Conservation (phyloP, 257 asterid genomes). For the Anisodus tanguticus region DNA sequence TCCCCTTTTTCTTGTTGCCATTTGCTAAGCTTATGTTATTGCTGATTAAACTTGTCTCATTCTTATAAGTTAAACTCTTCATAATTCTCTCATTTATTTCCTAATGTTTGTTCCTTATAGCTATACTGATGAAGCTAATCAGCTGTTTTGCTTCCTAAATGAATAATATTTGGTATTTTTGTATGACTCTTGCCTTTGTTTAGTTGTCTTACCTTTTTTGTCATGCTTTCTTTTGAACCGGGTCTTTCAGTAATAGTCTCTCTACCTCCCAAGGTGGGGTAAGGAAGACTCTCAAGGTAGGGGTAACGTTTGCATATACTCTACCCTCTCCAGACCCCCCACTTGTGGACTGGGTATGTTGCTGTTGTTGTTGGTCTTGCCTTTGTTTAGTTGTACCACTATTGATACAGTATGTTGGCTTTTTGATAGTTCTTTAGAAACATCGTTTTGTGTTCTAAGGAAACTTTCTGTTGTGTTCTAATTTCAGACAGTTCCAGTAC, state of each 20-base stretch:
- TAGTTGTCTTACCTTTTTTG: too few species aligned
- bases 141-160: background rate
- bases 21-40: conserved; percentile 23
- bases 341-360: too few species aligned
- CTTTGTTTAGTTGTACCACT: background rate
- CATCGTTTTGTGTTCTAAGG: background rate
- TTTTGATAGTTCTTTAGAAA: background rate
- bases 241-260: too few species aligned
- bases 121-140: background rate
- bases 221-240: too few species aligned
- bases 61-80: background rate
- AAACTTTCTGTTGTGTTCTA: background rate
- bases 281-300: too few species aligned
- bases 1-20: background rate
- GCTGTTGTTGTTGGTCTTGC: background rate
- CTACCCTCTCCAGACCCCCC: too few species aligned
- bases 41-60: background rate
- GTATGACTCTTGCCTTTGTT: background rate
- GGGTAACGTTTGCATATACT: too few species aligned
- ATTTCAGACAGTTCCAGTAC: background rate
- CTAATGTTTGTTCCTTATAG: conserved; percentile 32
- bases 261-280: too few species aligned
- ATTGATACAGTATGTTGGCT: background rate
- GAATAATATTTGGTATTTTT: conserved; percentile 29
- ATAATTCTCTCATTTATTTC: background rate